phyloP scores from a whole-genome alignment of 2,329 filamentous ascomycete genomes.

The Cercospora zeae-maydis region DNA sequence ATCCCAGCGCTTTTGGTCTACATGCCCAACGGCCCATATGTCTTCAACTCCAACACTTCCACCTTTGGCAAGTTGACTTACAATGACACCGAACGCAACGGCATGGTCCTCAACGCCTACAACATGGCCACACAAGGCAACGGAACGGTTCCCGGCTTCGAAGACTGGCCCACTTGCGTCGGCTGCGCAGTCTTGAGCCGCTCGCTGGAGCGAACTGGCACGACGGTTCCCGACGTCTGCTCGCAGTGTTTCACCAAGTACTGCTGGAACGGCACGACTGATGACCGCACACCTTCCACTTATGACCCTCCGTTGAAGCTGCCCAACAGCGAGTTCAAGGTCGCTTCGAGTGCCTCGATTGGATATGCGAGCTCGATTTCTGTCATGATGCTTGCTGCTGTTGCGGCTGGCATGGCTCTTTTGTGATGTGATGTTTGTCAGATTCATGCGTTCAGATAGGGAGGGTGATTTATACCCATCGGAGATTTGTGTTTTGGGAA shows the following conservation, averaged over 20 bases:
- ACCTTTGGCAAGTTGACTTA: slow-evolving; percentile 67
- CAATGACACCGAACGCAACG: slow-evolving; percentile 63
- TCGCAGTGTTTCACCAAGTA: slow-evolving; percentile 72
- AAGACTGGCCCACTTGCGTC: slow-evolving; percentile 78
- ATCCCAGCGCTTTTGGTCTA: slow-evolving; percentile 74
- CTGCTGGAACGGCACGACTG: slow-evolving; percentile 84
- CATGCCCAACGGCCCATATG: slow-evolving; percentile 67
- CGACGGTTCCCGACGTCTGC: slow-evolving; percentile 68
- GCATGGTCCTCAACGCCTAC: slow-evolving; percentile 82
- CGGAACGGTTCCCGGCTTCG: slow-evolving; percentile 60
- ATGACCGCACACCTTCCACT: slow-evolving; percentile 29
- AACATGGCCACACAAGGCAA: slow-evolving; percentile 81
- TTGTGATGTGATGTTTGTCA: background rate
- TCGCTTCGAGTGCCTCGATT: slow-evolving; percentile 14
- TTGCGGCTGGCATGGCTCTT: background rate
- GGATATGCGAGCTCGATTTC: background rate
- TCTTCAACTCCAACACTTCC: slow-evolving; percentile 70
- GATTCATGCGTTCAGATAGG: too few species aligned
- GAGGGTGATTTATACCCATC: background rate
- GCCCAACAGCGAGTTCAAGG: slow-evolving; percentile 9
- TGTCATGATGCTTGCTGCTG: slow-evolving; percentile 5
- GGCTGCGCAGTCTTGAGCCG: slow-evolving; percentile 81
- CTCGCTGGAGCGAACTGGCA: slow-evolving; percentile 68
- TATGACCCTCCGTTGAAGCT: slow-evolving; percentile 33
- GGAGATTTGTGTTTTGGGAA: background rate